These are phyloP conservation scores for Coemansia sp. DNA, from an alignment of 192 early-diverging fungal species.

Conservation along the genomic window DNA sequence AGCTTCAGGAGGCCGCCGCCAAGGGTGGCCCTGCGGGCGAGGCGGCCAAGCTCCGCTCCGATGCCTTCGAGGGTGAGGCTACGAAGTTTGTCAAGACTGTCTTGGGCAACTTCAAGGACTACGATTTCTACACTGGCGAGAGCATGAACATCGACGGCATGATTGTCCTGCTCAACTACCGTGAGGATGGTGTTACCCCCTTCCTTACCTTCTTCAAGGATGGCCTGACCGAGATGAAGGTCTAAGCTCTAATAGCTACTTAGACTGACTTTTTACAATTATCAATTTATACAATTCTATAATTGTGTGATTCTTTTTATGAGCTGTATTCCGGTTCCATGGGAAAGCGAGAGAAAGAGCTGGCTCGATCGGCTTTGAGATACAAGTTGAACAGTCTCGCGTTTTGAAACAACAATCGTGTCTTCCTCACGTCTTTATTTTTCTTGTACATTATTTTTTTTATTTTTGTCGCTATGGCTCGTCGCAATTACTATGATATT, in stretches of 20 bases:
- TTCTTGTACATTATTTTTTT: not conserved
- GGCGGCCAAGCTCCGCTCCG: constrained; percentile 62
- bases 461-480: constrained; percentile 31
- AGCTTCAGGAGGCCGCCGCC: constrained; percentile 49
- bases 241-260: constrained; percentile 33
- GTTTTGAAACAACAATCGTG: not conserved
- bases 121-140: constrained; percentile 90
- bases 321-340: not conserved
- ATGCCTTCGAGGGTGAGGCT: constrained; percentile 68
- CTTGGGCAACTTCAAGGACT: constrained; percentile 80
- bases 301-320: constrained; percentile 5
- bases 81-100: constrained; percentile 75
- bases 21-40: not conserved
- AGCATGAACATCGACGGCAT: constrained; percentile 86
- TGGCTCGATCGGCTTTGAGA: not conserved
- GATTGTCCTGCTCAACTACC: constrained; percentile 91
- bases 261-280: not conserved
- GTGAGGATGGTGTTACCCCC: constrained; percentile 90
- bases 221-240: constrained; percentile 78
- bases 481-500: constrained; percentile 53
- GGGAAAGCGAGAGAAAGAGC: not conserved
- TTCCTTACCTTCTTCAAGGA: constrained; percentile 92
- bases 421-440: not conserved
- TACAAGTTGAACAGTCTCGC: not conserved
- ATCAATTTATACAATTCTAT: constrained; percentile 5